A percentile compares a stretch with the other conserved stretches of the same genome.
Conservation (phyloP, 2,329 filamentous ascomycete genomes). For the Cladosporium velox region DNA sequence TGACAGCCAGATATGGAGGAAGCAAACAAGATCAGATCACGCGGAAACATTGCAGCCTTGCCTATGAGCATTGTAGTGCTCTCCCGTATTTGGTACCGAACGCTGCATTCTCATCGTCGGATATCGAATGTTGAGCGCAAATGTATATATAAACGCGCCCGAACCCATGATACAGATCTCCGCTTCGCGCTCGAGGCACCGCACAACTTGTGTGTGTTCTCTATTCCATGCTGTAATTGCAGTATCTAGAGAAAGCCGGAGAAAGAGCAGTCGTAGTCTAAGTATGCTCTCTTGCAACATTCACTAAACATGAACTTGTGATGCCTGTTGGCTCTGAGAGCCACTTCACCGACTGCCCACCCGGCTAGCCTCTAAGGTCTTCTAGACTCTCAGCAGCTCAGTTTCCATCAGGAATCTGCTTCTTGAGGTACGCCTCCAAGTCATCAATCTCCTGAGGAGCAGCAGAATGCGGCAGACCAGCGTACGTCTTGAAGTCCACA, state of each 20-base stretch:
- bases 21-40: neutral
- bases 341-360: neutral
- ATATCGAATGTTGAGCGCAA: neutral
- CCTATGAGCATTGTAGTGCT: neutral
- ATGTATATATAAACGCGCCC: neutral
- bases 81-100: neutral
- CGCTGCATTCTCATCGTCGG: neutral
- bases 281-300: neutral
- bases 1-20: too few species aligned
- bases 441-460: slow-evolving; percentile 78
- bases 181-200: neutral
- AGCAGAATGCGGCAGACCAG: slow-evolving; percentile 73
- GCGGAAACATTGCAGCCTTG: neutral
- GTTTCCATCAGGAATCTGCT: slow-evolving; percentile 51
- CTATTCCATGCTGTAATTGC: neutral
- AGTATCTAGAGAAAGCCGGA: neutral
- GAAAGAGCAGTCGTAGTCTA: neutral
- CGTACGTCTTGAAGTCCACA: slow-evolving; percentile 77
- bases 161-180: neutral
- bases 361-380: neutral
- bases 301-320: neutral
- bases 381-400: slow-evolving; percentile 30
- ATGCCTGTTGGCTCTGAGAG: neutral
- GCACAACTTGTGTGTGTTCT: neutral
- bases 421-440: slow-evolving; percentile 65